phyloP scores from a whole-genome alignment of 2,329 filamentous ascomycete species.

The Alternaria tenuissima region DNA sequence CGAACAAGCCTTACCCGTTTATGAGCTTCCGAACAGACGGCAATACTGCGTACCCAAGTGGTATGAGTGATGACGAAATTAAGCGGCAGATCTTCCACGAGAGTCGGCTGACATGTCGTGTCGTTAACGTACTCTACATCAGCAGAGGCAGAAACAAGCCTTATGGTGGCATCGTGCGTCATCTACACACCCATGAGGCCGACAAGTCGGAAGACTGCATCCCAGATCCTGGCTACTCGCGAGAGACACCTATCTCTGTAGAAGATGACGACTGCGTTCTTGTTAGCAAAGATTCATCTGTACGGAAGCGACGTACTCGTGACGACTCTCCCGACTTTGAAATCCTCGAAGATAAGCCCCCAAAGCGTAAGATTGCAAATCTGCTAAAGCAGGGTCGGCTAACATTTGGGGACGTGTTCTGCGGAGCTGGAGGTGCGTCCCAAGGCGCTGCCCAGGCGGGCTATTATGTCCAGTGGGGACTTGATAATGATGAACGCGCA shows the following conservation, averaged over 20 bases:
- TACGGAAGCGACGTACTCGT: background rate
- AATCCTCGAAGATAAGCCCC: background rate
- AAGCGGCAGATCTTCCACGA: slow-evolving; percentile 8
- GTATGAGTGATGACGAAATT: background rate
- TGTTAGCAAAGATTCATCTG: too few species aligned
- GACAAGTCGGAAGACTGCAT: background rate
- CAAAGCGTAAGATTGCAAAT: background rate
- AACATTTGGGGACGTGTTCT: slow-evolving; percentile 24
- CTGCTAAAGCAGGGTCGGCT: background rate
- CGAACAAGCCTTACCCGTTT: slow-evolving; percentile 9
- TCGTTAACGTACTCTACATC: background rate
- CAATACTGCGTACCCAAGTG: background rate
- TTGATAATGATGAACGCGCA: slow-evolving; percentile 26
- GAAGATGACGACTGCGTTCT: background rate
- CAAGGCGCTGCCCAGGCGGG: slow-evolving; percentile 31
- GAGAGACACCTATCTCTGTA: background rate
- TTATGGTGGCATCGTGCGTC: slow-evolving; percentile 14
- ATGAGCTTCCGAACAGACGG: background rate
- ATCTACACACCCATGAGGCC: background rate
- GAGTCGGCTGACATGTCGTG: slow-evolving; percentile 6
- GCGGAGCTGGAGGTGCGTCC: slow-evolving; percentile 34
- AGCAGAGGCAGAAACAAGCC: background rate
- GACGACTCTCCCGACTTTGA: background rate
- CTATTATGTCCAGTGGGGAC: slow-evolving; percentile 20
- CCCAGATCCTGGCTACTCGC: background rate